Evolutionary conservation across 345 rosid species (phyloP).

Genomic region (Salix dunnii): DNA sequence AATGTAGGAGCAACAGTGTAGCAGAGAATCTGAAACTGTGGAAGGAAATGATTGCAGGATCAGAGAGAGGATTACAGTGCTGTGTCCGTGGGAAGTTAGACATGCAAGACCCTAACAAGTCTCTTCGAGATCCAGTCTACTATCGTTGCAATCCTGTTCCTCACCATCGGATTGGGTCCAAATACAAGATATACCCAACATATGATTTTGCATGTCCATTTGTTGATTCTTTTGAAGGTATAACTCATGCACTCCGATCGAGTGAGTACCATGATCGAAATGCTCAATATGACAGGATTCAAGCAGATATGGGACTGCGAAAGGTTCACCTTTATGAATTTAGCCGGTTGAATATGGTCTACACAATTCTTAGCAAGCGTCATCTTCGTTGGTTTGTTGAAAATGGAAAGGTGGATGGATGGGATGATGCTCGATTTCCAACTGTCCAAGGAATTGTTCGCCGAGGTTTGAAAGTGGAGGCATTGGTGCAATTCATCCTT

Average conservation of each 20-base stretch:
- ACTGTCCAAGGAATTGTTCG: constrained; percentile 97
- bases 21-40: constrained; percentile 70
- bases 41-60: constrained; percentile 85
- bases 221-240: constrained; percentile 80
- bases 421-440: constrained; percentile 99
- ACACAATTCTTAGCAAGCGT: constrained; percentile 89
- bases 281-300: constrained; percentile 83
- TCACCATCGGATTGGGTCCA: constrained; percentile 84
- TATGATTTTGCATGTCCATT: constrained; percentile 98
- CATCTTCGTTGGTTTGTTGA: constrained; percentile 96
- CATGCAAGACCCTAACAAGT: constrained; percentile 94
- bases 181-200: constrained; percentile 88
- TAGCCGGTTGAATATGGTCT: constrained; percentile 82
- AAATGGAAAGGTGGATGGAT: constrained; percentile 76
- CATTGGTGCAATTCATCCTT: constrained; percentile 83
- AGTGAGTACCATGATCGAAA: constrained; percentile 86
- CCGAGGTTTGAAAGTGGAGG: constrained; percentile 84
- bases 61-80: constrained; percentile 75
- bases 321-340: constrained; percentile 79
- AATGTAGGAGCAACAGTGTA: constrained; percentile 58
- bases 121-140: constrained; percentile 94
- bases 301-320: constrained; percentile 68
- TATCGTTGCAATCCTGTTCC: constrained; percentile 88
- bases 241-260: constrained; percentile 83
- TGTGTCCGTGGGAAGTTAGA: constrained; percentile 87